Percentiles rank a stretch among this genome's conserved stretches.
Evolutionary conservation across 805 yeast genomes (phyloP).

Genomic region (Zygoascus bituminiphila): DNA sequence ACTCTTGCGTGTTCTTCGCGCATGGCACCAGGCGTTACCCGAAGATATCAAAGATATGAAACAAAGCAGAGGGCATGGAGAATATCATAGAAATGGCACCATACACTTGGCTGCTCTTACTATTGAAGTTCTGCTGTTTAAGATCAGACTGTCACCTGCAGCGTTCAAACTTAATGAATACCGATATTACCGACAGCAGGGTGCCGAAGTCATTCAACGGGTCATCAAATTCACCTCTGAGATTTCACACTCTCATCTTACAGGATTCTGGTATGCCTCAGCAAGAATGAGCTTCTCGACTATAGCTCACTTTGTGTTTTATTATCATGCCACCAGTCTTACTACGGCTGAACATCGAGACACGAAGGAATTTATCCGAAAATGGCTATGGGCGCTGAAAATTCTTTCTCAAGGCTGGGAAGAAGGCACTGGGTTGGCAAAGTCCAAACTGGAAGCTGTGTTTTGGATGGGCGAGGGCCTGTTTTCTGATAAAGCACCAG

Average conservation of each 20-base stretch:
- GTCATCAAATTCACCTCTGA: slow-evolving; percentile 26
- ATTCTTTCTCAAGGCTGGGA: slow-evolving; percentile 29
- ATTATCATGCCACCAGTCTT: slow-evolving; percentile 27
- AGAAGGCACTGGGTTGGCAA: slow-evolving; percentile 31
- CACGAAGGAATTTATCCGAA: slow-evolving; percentile 23
- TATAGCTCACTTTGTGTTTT: slow-evolving; percentile 28
- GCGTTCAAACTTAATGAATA: slow-evolving; percentile 14
- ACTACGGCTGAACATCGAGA: slow-evolving; percentile 20
- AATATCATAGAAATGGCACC: slow-evolving; percentile 27
- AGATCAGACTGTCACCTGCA: slow-evolving; percentile 22
- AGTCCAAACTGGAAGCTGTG: slow-evolving; percentile 26
- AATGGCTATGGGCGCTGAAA: slow-evolving; percentile 28
- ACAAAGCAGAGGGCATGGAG: slow-evolving; percentile 17
- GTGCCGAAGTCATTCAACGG: slow-evolving; percentile 23
- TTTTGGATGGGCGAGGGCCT: slow-evolving; percentile 26
- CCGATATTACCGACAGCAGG: slow-evolving; percentile 20
- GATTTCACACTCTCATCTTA: slow-evolving; percentile 28
- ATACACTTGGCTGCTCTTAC: slow-evolving; percentile 25
- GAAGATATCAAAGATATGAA: slow-evolving; percentile 22
- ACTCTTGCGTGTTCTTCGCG: slow-evolving; percentile 15
- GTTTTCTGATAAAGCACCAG: background rate
- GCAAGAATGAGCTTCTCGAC: slow-evolving; percentile 26
- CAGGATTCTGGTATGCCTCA: slow-evolving; percentile 30
- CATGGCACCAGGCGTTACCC: slow-evolving; percentile 24
- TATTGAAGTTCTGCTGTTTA: slow-evolving; percentile 24